Percentiles rank a stretch among this genome's conserved stretches.
Conservation (phyloP, 176 grass and related monocot species). For the Zoysia pacifica region DNA sequence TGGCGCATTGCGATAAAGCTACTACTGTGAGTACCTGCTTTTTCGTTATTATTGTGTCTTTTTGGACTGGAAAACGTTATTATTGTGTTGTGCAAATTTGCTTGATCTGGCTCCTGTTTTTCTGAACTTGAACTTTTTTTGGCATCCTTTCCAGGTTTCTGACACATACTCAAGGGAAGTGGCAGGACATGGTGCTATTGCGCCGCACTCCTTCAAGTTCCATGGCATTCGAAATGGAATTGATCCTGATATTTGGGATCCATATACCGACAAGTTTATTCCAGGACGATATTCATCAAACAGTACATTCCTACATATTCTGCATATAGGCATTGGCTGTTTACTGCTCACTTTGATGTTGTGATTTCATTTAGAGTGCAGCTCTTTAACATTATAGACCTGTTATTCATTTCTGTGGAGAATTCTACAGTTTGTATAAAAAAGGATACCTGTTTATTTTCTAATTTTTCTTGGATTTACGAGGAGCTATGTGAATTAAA, state of each 20-base stretch:
- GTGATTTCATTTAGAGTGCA: background rate
- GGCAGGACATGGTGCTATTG: constrained; percentile 79
- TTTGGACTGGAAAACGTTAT: background rate
- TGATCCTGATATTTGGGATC: constrained; percentile 83
- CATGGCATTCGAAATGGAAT: constrained; percentile 80
- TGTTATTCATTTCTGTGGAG: background rate
- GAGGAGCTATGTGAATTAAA: background rate
- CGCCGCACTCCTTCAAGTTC: constrained; percentile 78
- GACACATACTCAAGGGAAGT: constrained; percentile 85
- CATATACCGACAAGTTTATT: constrained; percentile 58
- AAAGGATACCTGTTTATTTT: background rate
- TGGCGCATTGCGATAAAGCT: constrained; percentile 78
- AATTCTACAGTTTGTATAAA: background rate
- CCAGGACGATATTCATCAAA: constrained; percentile 39
- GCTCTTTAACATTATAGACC: background rate
- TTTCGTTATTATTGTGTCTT: too few relatives aligned
- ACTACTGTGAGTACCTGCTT: constrained; percentile 71
- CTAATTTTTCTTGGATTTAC: background rate
- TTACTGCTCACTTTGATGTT: constrained; percentile 16
- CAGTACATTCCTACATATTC: constrained; percentile 13
- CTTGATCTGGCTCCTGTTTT: background rate
- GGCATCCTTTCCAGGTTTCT: constrained; percentile 63
- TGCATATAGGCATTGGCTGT: constrained; percentile 18
- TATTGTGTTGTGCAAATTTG: background rate
- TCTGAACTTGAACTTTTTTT: background rate